These are phyloP conservation scores for Thalassiosira hispida DNA, from an alignment of 352 stramenopile genomes.

Conservation along the genomic window DNA sequence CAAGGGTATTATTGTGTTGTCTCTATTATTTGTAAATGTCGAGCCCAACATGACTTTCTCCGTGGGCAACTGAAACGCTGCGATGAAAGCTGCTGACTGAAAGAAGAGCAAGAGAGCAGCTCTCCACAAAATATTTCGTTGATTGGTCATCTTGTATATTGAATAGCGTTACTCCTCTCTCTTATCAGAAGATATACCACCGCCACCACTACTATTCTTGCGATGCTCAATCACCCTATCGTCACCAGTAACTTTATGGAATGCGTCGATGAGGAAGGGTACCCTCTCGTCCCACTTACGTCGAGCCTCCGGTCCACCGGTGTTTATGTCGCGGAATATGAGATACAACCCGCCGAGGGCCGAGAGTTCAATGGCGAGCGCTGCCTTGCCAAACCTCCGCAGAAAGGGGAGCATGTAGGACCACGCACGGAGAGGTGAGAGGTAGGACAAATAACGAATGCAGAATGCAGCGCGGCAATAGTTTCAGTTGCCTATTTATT, in stretches of 20 bases:
- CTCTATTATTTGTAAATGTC: neutral
- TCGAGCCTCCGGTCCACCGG: slow-evolving; percentile 28
- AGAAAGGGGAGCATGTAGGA: slow-evolving; percentile 13
- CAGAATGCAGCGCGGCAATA: too few species aligned
- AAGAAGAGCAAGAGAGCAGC: neutral
- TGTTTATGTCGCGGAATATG: slow-evolving; percentile 46
- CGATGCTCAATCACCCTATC: slow-evolving; percentile 37
- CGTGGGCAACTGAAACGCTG: neutral
- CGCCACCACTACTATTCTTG: neutral
- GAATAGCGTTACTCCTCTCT: neutral
- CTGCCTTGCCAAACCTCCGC: slow-evolving; percentile 21
- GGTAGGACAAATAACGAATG: too few species aligned
- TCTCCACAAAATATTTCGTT: neutral
- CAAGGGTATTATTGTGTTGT: neutral
- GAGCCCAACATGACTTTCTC: neutral
- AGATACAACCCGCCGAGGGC: slow-evolving; percentile 30
- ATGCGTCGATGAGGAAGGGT: slow-evolving; percentile 29
- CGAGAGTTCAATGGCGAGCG: slow-evolving; percentile 38
- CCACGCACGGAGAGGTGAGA: too few species aligned
- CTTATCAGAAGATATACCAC: neutral
- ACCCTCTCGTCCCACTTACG: slow-evolving; percentile 33
- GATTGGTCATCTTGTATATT: neutral
- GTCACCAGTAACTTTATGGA: slow-evolving; percentile 33
- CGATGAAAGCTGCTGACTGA: neutral
- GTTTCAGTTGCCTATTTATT: too few species aligned